A percentile compares a stretch with the other conserved stretches of the same genome.
Conservation (phyloP, 768 basidiomycete species). For the Boletellus emodensis region DNA sequence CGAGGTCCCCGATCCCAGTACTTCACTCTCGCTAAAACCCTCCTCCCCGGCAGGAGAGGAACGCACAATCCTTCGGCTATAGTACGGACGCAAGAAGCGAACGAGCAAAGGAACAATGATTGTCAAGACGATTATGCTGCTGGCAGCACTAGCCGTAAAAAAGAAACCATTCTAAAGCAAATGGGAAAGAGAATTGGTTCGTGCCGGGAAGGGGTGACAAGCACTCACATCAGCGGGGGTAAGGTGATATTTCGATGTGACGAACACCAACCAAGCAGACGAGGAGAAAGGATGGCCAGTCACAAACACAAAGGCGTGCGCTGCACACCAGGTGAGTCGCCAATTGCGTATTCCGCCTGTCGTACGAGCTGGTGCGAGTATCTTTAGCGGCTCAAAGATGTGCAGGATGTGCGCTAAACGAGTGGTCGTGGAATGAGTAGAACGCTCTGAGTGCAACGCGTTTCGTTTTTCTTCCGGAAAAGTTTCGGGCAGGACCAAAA, state of each 20-base stretch:
- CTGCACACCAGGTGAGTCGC: constrained; percentile 29
- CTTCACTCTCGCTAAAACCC: background rate
- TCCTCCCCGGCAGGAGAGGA: background rate
- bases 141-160: constrained; percentile 15
- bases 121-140: constrained; percentile 17
- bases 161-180: constrained; percentile 26
- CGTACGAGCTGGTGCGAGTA: constrained; percentile 17
- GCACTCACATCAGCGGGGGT: constrained; percentile 24
- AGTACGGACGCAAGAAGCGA: constrained; percentile 25
- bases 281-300: constrained; percentile 11
- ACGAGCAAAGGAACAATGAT: constrained; percentile 23
- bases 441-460: constrained; percentile 5
- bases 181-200: background rate
- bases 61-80: constrained; percentile 2
- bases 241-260: constrained; percentile 25
- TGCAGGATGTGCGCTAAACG: background rate
- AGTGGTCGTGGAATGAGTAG: background rate
- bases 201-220: too few species aligned
- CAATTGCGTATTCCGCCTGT: constrained; percentile 23
- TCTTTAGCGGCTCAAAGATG: constrained; percentile 25
- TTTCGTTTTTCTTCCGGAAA: constrained; percentile 26
- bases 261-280: constrained; percentile 20
- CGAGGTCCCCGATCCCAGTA: constrained; percentile 8
- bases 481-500: constrained; percentile 28
- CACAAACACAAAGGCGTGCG: constrained; percentile 22